Evolutionary conservation across 1,284 basidiomycete species (phyloP).

Genomic region (Ceratobasidium sp.): DNA sequence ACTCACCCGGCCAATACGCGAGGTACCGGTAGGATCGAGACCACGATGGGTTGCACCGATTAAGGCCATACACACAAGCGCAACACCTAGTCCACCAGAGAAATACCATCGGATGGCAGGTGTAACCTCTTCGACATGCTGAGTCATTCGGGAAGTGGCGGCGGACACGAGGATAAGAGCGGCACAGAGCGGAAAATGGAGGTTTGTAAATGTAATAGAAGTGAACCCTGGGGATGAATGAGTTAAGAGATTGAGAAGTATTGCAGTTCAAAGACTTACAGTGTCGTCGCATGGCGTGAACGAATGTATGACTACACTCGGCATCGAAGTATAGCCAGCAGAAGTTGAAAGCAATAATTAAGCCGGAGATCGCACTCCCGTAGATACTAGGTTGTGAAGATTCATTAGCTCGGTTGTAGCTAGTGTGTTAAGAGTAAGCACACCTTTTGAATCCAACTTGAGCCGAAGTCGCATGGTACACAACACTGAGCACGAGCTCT

Average conservation of each 20-base stretch:
- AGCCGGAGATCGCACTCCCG: conserved; percentile 53
- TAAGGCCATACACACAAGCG: conserved; percentile 52
- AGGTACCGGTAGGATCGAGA: conserved; percentile 44
- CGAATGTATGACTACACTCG: conserved; percentile 52
- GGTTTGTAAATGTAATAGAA: conserved; percentile 53
- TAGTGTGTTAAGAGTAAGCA: conserved; percentile 4
- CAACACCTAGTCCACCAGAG: conserved; percentile 54
- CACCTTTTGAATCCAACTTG: conserved; percentile 47
- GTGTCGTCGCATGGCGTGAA: conserved; percentile 55
- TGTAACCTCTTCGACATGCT: conserved; percentile 46
- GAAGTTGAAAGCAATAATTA: conserved; percentile 57
- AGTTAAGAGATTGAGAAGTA: not conserved
- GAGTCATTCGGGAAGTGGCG: conserved; percentile 52
- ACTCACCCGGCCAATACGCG: conserved; percentile 39
- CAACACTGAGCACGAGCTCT: conserved; percentile 50
- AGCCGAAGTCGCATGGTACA: conserved; percentile 46
- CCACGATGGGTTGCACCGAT: conserved; percentile 53
- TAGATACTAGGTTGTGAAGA: conserved; percentile 48
- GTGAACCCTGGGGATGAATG: conserved; percentile 48
- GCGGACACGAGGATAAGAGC: conserved; percentile 54
- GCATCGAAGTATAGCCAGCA: conserved; percentile 55
- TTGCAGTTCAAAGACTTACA: conserved; percentile 43
- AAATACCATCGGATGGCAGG: conserved; percentile 53
- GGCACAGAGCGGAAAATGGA: conserved; percentile 56
- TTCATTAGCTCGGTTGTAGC: not conserved